A percentile compares a stretch with the other conserved stretches of the same genome.
These are phyloP conservation scores for Monosporascus sp. DNA, from an alignment of 2,329 filamentous ascomycete genomes.

Conservation along the genomic window DNA sequence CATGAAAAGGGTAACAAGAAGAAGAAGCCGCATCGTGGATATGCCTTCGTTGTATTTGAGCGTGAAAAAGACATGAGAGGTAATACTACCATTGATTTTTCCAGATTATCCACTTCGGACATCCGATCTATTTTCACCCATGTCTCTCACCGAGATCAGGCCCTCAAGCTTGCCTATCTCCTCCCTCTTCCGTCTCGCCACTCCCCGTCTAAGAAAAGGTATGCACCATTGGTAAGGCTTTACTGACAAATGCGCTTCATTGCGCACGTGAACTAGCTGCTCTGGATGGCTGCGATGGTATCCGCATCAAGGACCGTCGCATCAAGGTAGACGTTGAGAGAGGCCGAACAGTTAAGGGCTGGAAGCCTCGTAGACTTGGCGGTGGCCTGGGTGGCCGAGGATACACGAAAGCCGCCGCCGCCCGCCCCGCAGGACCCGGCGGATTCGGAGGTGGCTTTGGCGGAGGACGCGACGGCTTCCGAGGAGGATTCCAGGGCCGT, in stretches of 20 bases:
- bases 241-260: slow-evolving; percentile 63
- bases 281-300: slow-evolving; percentile 77
- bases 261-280: slow-evolving; percentile 70
- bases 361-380: slow-evolving; percentile 86
- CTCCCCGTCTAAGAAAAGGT: slow-evolving; percentile 27
- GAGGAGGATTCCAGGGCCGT: slow-evolving; percentile 47
- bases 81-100: slow-evolving; percentile 54
- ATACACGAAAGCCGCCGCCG: slow-evolving; percentile 77
- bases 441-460: slow-evolving; percentile 52
- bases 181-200: slow-evolving; percentile 7
- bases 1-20: slow-evolving; percentile 68
- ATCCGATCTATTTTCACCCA: slow-evolving; percentile 25
- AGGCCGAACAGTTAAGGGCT: slow-evolving; percentile 87
- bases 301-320: slow-evolving; percentile 85
- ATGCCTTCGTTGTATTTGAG: slow-evolving; percentile 96
- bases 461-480: slow-evolving; percentile 54
- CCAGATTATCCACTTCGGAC: slow-evolving; percentile 25
- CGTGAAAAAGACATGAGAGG: slow-evolving; percentile 99
- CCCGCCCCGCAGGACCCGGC: slow-evolving; percentile 63
- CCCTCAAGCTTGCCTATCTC: slow-evolving; percentile 56
- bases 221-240: slow-evolving; percentile 52
- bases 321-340: slow-evolving; percentile 95
- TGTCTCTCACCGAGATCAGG: slow-evolving; percentile 45
- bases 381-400: slow-evolving; percentile 88
- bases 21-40: slow-evolving; percentile 78